Percentiles rank a stretch among this genome's conserved stretches.
Evolutionary conservation across 805 yeast genomes (phyloP).

Genomic region (Saturnispora silvae): DNA sequence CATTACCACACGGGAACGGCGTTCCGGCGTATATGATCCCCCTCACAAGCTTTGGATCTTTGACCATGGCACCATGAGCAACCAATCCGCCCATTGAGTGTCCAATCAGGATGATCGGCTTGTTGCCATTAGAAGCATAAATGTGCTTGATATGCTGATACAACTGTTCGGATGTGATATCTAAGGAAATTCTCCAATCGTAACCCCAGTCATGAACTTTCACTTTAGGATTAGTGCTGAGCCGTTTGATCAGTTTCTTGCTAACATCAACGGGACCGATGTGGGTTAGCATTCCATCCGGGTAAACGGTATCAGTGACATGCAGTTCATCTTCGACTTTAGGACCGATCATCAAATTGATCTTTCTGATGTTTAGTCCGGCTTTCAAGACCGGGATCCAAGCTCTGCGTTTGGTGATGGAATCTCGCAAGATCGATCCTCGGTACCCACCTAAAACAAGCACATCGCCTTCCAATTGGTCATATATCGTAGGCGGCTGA

Average conservation of each 20-base stretch:
- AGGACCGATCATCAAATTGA: constrained; percentile 67
- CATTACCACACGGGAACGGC: constrained; percentile 77
- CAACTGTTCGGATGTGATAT: constrained; percentile 42
- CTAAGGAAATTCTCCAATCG: constrained; percentile 81
- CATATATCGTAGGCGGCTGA: constrained; percentile 24
- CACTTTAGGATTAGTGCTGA: constrained; percentile 46
- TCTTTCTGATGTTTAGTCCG: constrained; percentile 63
- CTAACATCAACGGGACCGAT: constrained; percentile 84
- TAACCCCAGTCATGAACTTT: constrained; percentile 72
- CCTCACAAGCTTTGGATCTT: constrained; percentile 55
- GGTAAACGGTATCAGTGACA: constrained; percentile 41
- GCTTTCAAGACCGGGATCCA: constrained; percentile 83
- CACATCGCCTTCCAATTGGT: constrained; percentile 64
- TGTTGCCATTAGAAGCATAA: constrained; percentile 34
- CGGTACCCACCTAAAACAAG: constrained; percentile 82
- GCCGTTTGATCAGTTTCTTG: constrained; percentile 43
- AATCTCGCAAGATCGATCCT: constrained; percentile 67
- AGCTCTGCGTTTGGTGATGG: constrained; percentile 49
- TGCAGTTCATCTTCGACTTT: constrained; percentile 53
- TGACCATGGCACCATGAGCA: constrained; percentile 68
- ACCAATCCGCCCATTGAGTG: constrained; percentile 94
- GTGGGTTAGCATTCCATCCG: constrained; percentile 72
- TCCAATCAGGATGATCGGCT: constrained; percentile 63
- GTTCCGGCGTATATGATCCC: constrained; percentile 75
- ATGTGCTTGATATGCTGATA: constrained; percentile 36